These are phyloP conservation scores for Colletotrichum paranaense DNA, from an alignment of 2,329 filamentous ascomycete genomes.

Conservation along the genomic window DNA sequence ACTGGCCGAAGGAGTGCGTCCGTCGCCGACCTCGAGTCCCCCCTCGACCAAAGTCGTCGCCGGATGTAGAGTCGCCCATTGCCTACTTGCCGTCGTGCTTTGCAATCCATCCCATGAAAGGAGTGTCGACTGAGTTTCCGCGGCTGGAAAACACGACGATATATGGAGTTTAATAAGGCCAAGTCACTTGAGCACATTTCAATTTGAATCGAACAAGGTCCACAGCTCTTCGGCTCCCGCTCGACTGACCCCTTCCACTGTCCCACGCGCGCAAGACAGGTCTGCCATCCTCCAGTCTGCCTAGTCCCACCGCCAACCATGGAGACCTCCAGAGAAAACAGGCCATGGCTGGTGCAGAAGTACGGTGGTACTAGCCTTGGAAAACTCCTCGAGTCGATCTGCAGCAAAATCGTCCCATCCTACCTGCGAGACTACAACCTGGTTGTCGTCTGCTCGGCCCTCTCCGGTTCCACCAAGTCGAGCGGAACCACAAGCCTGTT, in stretches of 20 bases:
- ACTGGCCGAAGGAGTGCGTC: neutral
- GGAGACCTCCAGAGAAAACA: slow-evolving; percentile 46
- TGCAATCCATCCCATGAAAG: neutral
- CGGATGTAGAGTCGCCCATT: neutral
- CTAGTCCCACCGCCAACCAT: slow-evolving; percentile 10
- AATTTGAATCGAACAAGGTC: neutral
- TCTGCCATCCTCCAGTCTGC: neutral
- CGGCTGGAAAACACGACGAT: neutral
- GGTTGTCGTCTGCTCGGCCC: slow-evolving; percentile 93
- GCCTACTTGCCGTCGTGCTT: neutral
- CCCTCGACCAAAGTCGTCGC: neutral
- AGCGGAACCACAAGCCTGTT: slow-evolving; percentile 95
- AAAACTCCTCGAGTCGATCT: slow-evolving; percentile 82
- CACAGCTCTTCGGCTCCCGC: neutral
- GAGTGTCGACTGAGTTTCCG: neutral
- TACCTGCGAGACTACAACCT: slow-evolving; percentile 70
- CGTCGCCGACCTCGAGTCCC: neutral
- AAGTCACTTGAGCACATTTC: neutral
- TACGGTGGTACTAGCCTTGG: slow-evolving; percentile 96
- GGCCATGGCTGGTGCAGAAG: slow-evolving; percentile 89
- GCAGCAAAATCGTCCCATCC: slow-evolving; percentile 40
- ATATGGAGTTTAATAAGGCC: slow-evolving; percentile 6
- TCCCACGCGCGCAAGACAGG: neutral
- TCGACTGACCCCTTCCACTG: neutral
- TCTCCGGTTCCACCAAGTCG: slow-evolving; percentile 92